Evolutionary conservation across 495 filamentous ascomycete species (phyloP).

Genomic region (Chaetomidium leptoderma): DNA sequence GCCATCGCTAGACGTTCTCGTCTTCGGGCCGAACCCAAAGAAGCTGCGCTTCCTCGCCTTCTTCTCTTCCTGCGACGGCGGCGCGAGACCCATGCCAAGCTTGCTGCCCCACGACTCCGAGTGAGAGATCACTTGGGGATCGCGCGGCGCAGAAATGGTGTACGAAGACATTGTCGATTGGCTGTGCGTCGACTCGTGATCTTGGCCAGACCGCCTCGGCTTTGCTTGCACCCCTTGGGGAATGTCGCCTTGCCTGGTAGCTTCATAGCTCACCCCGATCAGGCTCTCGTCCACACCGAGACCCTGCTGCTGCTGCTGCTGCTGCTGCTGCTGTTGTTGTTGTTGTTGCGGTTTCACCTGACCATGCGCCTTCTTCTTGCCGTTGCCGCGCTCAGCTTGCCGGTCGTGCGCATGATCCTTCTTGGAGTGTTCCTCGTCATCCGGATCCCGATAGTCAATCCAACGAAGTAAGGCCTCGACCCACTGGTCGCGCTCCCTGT

Average conservation of each 20-base stretch:
- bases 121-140: slow-evolving; percentile 81
- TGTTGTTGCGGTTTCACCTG: slow-evolving; percentile 37
- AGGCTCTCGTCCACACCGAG: slow-evolving; percentile 49
- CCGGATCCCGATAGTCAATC: slow-evolving; percentile 68
- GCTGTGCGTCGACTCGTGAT: slow-evolving; percentile 30
- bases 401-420: slow-evolving; percentile 35
- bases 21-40: slow-evolving; percentile 74
- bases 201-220: slow-evolving; percentile 18
- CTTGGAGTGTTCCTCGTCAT: slow-evolving; percentile 45
- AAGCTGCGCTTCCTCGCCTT: slow-evolving; percentile 86
- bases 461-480: slow-evolving; percentile 84
- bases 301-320: slow-evolving; percentile 24
- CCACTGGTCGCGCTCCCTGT: slow-evolving; percentile 89
- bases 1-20: slow-evolving; percentile 45
- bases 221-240: slow-evolving; percentile 39
- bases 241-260: slow-evolving; percentile 62
- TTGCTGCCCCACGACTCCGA: slow-evolving; percentile 84
- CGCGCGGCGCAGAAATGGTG: slow-evolving; percentile 81
- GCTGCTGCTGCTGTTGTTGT: too few relatives aligned
- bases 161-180: slow-evolving; percentile 43
- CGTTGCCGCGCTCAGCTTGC: slow-evolving; percentile 33
- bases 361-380: slow-evolving; percentile 52
- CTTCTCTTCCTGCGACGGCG: slow-evolving; percentile 63
- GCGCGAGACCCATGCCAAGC: slow-evolving; percentile 39
- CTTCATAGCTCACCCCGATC: slow-evolving; percentile 79